A percentile compares a stretch with the other conserved stretches of the same genome.
phyloP scores from a whole-genome alignment of 208 protist genomes.

The Porcisia hertigi region DNA sequence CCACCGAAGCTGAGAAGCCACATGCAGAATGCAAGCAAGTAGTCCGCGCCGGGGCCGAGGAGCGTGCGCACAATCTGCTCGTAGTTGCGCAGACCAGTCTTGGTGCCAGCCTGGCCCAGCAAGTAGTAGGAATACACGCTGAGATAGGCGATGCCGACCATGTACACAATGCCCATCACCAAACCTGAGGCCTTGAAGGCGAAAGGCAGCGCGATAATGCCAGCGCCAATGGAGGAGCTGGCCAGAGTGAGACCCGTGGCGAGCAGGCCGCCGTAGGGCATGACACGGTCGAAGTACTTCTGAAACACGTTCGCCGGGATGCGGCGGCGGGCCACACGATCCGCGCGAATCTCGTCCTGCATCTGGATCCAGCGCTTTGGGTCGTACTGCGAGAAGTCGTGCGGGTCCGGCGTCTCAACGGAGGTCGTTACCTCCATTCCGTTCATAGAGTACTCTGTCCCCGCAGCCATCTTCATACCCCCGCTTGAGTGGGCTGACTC shows the following conservation, averaged over 20 bases:
- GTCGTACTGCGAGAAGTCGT: constrained; percentile 24
- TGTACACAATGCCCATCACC: constrained; percentile 38
- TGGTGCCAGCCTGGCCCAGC: constrained; percentile 36
- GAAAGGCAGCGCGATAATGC: constrained; percentile 54
- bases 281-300: constrained; percentile 42
- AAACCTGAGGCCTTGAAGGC: constrained; percentile 55
- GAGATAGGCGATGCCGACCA: constrained; percentile 32
- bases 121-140: constrained; percentile 66
- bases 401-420: constrained; percentile 3
- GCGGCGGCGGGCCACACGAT: constrained; percentile 30
- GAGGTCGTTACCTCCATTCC: constrained; percentile 5
- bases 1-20: constrained; percentile 58
- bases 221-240: constrained; percentile 50
- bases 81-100: constrained; percentile 44
- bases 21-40: constrained; percentile 60
- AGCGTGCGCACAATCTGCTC: constrained; percentile 48
- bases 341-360: constrained; percentile 16
- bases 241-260: constrained; percentile 54
- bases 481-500: neutral
- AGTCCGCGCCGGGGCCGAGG: constrained; percentile 50
- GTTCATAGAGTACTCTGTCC: neutral
- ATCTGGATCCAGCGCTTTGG: constrained; percentile 9
- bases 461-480: neutral
- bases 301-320: constrained; percentile 30
- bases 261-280: constrained; percentile 57